Percentiles rank a stretch among this genome's conserved stretches.
phyloP scores from a whole-genome alignment of 2,329 filamentous ascomycete species.

The Paraconiothyrium brasiliense region DNA sequence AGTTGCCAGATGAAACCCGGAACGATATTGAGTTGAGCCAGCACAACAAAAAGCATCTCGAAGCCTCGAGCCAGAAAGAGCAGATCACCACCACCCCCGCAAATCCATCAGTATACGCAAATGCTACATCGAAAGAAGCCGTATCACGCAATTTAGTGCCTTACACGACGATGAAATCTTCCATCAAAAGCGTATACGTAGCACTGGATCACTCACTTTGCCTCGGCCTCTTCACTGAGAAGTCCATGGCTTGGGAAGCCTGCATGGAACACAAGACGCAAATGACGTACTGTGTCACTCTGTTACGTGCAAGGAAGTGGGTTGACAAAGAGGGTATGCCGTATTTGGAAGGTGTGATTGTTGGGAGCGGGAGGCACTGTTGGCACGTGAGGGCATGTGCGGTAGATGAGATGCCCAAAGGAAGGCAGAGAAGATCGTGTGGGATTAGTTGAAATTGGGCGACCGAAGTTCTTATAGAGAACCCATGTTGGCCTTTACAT shows the following conservation, averaged over 20 bases:
- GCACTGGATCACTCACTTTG: slow-evolving; percentile 1
- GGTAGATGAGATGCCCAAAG: slow-evolving; percentile 2
- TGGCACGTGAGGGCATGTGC: background rate
- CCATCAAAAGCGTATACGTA: background rate
- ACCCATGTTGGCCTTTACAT: too few relatives aligned
- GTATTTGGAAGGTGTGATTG: background rate
- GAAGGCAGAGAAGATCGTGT: background rate
- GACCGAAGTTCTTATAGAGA: too few relatives aligned
- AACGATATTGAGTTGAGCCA: too few relatives aligned
- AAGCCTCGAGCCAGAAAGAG: background rate
- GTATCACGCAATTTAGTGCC: background rate
- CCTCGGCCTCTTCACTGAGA: background rate
- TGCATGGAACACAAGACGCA: slow-evolving; percentile 13
- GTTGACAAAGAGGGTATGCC: slow-evolving; percentile 2
- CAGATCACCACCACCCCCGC: background rate
- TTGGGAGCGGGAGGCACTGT: background rate
- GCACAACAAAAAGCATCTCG: too few relatives aligned
- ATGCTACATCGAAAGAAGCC: background rate
- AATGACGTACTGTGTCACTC: background rate
- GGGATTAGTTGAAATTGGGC: too few relatives aligned
- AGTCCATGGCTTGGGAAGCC: background rate
- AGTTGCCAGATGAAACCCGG: too few relatives aligned
- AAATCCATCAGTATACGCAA: background rate
- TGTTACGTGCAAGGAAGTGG: background rate
- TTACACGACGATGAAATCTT: background rate